Conservation (phyloP, 495 filamentous ascomycete species). For the Aspergillus mulundensis region DNA sequence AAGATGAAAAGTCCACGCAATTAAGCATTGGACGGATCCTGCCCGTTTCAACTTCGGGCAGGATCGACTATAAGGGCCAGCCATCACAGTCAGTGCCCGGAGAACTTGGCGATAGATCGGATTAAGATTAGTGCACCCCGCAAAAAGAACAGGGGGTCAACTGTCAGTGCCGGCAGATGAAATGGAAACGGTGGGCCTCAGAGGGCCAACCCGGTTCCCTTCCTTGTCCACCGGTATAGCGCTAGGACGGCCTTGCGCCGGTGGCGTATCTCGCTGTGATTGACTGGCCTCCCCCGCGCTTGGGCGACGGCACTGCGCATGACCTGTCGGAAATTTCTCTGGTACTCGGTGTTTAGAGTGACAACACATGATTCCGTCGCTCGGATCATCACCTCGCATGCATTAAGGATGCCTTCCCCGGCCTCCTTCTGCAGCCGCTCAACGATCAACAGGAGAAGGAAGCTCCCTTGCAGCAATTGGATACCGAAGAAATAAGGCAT, state of each 20-base stretch:
- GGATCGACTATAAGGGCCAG: not conserved
- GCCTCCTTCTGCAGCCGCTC: slow-evolving; percentile 79
- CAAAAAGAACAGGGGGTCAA: not conserved
- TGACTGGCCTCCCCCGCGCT: slow-evolving; percentile 68
- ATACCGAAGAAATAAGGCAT: slow-evolving; percentile 92
- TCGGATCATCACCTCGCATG: slow-evolving; percentile 81
- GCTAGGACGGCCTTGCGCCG: slow-evolving; percentile 68
- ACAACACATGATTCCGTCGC: slow-evolving; percentile 84
- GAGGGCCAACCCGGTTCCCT: slow-evolving; percentile 70
- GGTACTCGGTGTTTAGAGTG: slow-evolving; percentile 81
- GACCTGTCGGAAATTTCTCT: slow-evolving; percentile 79
- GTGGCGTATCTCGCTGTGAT: slow-evolving; percentile 71
- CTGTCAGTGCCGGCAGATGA: not conserved
- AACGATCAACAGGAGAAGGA: slow-evolving; percentile 74
- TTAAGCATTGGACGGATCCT: not conserved
- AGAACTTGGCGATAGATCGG: slow-evolving; percentile 7
- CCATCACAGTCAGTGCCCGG: not conserved
- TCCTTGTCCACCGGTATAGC: slow-evolving; percentile 75
- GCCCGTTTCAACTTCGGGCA: slow-evolving; percentile 1
- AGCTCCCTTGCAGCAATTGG: slow-evolving; percentile 78
- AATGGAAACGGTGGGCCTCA: slow-evolving; percentile 22
- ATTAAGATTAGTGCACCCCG: slow-evolving; percentile 11
- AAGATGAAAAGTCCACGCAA: too few species aligned
- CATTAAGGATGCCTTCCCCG: slow-evolving; percentile 72
- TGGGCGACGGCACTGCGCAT: slow-evolving; percentile 78